A percentile compares a stretch with the other conserved stretches of the same genome.
Evolutionary conservation across 2,329 filamentous ascomycete genomes (phyloP).

Genomic region (Zelopaecilomyces penicillatus): DNA sequence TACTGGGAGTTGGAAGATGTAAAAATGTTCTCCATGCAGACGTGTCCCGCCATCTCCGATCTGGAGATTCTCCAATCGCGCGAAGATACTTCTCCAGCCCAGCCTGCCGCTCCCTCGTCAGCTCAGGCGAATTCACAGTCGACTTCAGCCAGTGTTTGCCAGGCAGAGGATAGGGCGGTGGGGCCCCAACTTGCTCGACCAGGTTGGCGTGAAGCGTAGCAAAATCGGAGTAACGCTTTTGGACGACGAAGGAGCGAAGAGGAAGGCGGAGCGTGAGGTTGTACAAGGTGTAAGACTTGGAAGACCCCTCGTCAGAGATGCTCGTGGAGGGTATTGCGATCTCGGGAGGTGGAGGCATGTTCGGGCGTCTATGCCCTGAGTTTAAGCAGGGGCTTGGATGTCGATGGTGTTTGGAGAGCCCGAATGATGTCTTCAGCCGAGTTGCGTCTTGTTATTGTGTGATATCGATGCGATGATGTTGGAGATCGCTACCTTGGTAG

Average conservation of each 20-base stretch:
- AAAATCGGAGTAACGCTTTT: constrained; percentile 81
- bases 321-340: constrained; percentile 62
- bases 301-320: constrained; percentile 38
- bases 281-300: constrained; percentile 68
- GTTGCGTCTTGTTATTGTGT: neutral
- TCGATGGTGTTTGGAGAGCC: neutral
- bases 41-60: constrained; percentile 67
- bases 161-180: constrained; percentile 62
- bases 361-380: constrained; percentile 4
- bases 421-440: neutral
- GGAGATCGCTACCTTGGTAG: too few relatives aligned
- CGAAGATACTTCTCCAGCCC: constrained; percentile 65
- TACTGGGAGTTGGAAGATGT: constrained; percentile 52
- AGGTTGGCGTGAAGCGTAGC: constrained; percentile 56
- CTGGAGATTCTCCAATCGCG: constrained; percentile 63
- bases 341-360: constrained; percentile 57
- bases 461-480: too few relatives aligned
- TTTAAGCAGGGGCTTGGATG: neutral
- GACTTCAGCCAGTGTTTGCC: constrained; percentile 70
- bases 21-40: constrained; percentile 66
- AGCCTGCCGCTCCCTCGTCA: constrained; percentile 61
- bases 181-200: constrained; percentile 46
- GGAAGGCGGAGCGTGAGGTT: constrained; percentile 71
- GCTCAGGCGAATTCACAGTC: constrained; percentile 58
- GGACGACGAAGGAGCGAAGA: constrained; percentile 64